phyloP scores from a whole-genome alignment of 2,329 filamentous ascomycete genomes.

The Lecanoromycetidae sp. region DNA sequence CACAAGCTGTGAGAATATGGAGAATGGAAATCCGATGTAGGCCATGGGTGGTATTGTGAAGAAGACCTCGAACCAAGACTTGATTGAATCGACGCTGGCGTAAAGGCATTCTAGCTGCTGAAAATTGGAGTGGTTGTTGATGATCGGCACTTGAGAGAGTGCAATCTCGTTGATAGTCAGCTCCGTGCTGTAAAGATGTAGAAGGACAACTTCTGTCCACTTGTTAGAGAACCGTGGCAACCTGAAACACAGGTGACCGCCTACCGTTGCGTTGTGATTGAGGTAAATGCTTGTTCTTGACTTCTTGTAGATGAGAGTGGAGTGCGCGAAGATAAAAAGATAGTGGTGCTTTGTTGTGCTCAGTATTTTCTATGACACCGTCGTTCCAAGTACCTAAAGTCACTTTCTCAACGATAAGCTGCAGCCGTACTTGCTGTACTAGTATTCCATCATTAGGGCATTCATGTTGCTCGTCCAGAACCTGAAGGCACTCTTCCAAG shows the following conservation, averaged over 20 bases:
- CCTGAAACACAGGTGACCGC: background rate
- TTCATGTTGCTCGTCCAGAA: conserved; percentile 37
- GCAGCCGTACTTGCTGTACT: background rate
- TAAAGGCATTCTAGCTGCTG: conserved; percentile 24
- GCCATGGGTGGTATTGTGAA: conserved; percentile 24
- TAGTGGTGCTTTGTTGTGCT: background rate
- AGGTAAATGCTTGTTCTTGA: background rate
- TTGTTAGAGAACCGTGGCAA: background rate
- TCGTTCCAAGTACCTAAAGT: background rate
- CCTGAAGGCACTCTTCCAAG: conserved; percentile 45
- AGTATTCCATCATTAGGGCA: conserved; percentile 32
- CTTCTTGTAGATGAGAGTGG: background rate
- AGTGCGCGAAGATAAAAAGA: background rate
- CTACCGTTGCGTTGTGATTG: background rate
- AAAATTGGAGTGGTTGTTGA: conserved; percentile 20
- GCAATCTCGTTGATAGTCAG: background rate
- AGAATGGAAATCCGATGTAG: conserved; percentile 27
- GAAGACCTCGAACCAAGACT: conserved; percentile 29
- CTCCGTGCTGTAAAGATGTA: background rate
- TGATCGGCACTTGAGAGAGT: background rate
- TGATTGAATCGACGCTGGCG: conserved; percentile 18
- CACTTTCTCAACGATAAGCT: conserved; percentile 1
- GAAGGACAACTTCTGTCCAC: conserved; percentile 18
- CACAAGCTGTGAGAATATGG: conserved; percentile 27
- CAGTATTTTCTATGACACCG: background rate